Evolutionary conservation across 495 filamentous ascomycete species (phyloP).

Genomic region (Clohesyomyces aquaticus): DNA sequence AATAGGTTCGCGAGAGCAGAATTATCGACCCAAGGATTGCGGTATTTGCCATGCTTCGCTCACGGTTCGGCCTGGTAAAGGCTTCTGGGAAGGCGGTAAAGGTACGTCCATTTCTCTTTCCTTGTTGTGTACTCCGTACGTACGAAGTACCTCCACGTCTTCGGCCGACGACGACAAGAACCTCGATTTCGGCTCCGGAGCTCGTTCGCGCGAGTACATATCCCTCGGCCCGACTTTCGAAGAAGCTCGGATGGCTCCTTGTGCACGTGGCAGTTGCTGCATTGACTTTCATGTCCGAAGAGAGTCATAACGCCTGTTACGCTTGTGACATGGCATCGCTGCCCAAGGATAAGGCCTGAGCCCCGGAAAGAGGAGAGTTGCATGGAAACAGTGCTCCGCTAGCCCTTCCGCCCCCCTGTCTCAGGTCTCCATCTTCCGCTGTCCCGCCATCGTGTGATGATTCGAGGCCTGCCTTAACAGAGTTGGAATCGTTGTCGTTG

Average conservation of each 20-base stretch:
- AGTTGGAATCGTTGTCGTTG: no score
- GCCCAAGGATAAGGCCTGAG: slow-evolving; percentile 3
- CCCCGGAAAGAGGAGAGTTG: no score
- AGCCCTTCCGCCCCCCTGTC: background rate
- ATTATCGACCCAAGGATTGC: slow-evolving; percentile 79
- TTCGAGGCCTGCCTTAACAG: no score
- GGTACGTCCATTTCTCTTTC: no score
- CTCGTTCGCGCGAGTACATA: no score
- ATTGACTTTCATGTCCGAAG: background rate
- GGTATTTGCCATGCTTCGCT: slow-evolving; percentile 73
- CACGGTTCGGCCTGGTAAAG: slow-evolving; percentile 69
- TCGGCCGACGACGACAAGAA: no score
- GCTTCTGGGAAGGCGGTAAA: slow-evolving; percentile 93
- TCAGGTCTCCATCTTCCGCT: slow-evolving; percentile 5
- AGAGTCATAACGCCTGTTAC: background rate
- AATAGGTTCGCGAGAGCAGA: slow-evolving; percentile 71
- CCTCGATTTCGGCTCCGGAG: no score
- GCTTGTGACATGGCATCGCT: no score
- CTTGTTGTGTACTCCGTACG: no score
- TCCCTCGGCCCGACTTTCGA: background rate
- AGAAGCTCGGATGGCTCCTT: background rate
- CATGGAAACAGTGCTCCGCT: background rate
- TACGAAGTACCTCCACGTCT: no score
- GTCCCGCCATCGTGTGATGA: slow-evolving; percentile 7
- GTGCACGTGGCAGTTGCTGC: background rate